Conservation (phyloP, 148 eudicot genomes). For the Nyssa sinensis region DNA sequence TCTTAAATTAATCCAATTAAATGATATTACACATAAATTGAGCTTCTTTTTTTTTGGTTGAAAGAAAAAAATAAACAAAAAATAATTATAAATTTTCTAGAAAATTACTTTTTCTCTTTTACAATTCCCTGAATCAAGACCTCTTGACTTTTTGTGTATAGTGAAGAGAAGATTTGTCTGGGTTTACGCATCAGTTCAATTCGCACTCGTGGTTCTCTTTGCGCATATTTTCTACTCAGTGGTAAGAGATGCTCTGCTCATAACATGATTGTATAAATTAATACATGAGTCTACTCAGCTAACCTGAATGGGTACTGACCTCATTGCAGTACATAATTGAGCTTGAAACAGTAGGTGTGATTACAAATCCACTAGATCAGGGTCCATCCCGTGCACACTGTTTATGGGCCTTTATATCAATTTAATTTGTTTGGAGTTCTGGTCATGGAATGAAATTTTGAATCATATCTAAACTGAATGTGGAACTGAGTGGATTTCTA, state of each 20-base stretch:
- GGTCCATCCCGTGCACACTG: neutral
- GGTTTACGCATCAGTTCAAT: constrained; percentile 72
- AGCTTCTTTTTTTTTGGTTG: neutral
- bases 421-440: neutral
- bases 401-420: neutral
- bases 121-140: neutral
- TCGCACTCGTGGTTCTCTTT: constrained; percentile 68
- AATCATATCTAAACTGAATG: neutral
- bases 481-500: neutral
- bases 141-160: constrained; percentile 23
- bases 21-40: neutral
- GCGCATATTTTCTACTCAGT: constrained; percentile 76
- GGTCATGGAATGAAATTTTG: neutral
- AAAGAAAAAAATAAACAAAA: neutral
- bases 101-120: too few species aligned
- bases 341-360: neutral
- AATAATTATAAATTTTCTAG: too few species aligned
- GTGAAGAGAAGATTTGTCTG: constrained; percentile 75
- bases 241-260: constrained; percentile 41
- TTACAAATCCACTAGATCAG: neutral
- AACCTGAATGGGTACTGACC: neutral
- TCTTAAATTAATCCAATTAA: neutral
- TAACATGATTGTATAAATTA: neutral
- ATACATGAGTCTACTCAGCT: neutral
- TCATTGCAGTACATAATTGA: neutral